Evolutionary conservation across 140 eudicot genomes (phyloP), one percentile per base, ranked within the genome.

Genomic region (Ambrosia hybrid): DNA sequence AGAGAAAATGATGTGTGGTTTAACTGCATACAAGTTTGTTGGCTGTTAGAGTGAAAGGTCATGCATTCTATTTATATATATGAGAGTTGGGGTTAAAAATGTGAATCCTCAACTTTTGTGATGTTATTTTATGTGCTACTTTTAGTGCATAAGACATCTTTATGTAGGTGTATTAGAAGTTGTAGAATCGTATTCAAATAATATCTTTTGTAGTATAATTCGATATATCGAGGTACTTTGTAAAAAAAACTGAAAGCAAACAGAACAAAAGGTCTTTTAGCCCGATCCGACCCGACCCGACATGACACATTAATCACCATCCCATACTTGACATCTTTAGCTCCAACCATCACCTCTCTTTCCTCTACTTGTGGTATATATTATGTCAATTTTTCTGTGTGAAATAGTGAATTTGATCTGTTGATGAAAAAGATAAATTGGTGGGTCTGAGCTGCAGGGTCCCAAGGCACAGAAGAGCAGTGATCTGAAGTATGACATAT

Each of bases 401-500:
- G 53, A 12, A 46, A 46, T 7, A 7, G 36, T n/a, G 2, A 57
- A 57, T 21, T 58, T 11, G 4, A 41, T 41, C 46, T 41, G 46
- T 41, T 3, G 7, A 41, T 41, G 4, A 16, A 55, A 16, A 55
- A 4, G 30, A 21, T 15, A 3, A 33, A 68, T 16, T 48, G 53
- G 53, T 15, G 55, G 51, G 60, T 52, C 64, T 12, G 3, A 3
- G 41, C n/a, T 68, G 81, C 91, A 94, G 88, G 80, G 89, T 57
- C 63, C 85, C 0, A 87, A 87, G 74, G 77, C 83, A 33, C 85
- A 85, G 84, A 87, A 85, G 78, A 88, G 71, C 67, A 90, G 84
- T 59, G 97, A 94, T 83, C 83, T 94, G 26, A 88, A 83, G 74
- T 94, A 90, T 64, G 99, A 90, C 78, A 83, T 94, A 48, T 75